phyloP scores from a whole-genome alignment of 352 stramenopile species.

The Discostella stelligera region DNA sequence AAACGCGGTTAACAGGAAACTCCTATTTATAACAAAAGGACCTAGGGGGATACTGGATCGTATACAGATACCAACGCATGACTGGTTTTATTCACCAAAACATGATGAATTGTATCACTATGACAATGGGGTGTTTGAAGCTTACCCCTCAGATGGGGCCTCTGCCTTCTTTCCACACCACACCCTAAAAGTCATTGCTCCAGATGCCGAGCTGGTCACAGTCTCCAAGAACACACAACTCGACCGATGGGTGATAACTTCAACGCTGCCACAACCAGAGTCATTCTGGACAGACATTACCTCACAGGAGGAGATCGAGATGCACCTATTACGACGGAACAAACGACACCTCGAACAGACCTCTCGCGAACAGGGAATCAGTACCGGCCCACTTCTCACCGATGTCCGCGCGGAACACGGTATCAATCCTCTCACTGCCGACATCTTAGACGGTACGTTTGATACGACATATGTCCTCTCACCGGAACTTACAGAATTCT shows the following conservation, averaged over 20 bases:
- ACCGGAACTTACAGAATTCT: too few relatives aligned
- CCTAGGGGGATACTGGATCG: not conserved
- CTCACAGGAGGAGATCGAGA: conserved; percentile 7
- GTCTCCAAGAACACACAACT: not conserved
- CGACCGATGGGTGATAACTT: not conserved
- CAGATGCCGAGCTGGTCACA: conserved; percentile 5
- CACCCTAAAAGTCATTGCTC: conserved; percentile 25
- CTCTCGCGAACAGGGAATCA: not conserved
- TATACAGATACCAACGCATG: too few relatives aligned
- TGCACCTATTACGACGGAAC: conserved; percentile 11
- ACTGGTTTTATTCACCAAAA: too few relatives aligned
- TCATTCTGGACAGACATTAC: conserved; percentile 16
- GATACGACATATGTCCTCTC: too few relatives aligned
- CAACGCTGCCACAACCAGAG: not conserved
- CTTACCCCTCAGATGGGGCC: not conserved
- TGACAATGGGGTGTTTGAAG: conserved; percentile 27
- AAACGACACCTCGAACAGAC: conserved; percentile 27
- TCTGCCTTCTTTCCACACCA: conserved; percentile 16
- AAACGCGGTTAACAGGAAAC: conserved; percentile 13
- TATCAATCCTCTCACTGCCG: not conserved
- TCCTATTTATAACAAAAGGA: conserved; percentile 15
- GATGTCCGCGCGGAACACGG: not conserved
- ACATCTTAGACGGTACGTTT: too few relatives aligned
- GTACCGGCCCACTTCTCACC: not conserved
- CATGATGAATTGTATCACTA: not conserved